Evolutionary conservation across 192 early-diverging fungal genomes (phyloP), one percentile per base, ranked within the genome.

Genomic region (Diversispora eburnea): DNA sequence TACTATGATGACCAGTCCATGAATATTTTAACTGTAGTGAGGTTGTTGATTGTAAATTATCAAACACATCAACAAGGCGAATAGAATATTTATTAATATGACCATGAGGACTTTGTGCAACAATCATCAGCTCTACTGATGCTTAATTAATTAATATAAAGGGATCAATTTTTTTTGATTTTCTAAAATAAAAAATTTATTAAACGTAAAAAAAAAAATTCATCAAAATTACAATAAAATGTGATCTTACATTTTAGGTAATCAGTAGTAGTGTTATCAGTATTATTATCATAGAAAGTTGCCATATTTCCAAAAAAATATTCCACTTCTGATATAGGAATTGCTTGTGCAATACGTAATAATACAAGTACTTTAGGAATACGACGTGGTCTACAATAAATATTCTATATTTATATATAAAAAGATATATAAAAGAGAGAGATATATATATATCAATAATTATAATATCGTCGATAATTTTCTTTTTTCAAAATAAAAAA

Each of bases 51-150:
- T 85, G 85, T 1, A 80, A 80, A 15, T 77, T 83, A 33, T 89
- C 89, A 73, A 94, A 91, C 43, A 94, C 88, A 54, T 94, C 91
- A 77, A 92, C 84, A 42, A 94, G 76, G 61, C 91, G 89, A 70
- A 92, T 87, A 25, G 85, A 84, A 70, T 91, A 94, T 25, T 84
- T 82, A 65, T 86, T 85, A 25, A 93, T 70, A 3, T 85, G 83
- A 3, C 90, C 91, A 41, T 87, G 83, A 5, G 76, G 78, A 73
- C 80, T 85, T 55, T 84, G 84, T 10, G 84, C 85, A 4, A 91
- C 73, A 45, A 94, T 79, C 6, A 80, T 81, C 1, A 93, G 77
- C 69, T 93, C 90, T 5, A 85, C 80, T 5, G 76, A 70, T 42
- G 41, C 55, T 70, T 70, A 15, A 33, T n/a, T 56, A 10, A 17